Conservation (phyloP, 2,329 filamentous ascomycete species). For the Colletotrichum sojae region DNA sequence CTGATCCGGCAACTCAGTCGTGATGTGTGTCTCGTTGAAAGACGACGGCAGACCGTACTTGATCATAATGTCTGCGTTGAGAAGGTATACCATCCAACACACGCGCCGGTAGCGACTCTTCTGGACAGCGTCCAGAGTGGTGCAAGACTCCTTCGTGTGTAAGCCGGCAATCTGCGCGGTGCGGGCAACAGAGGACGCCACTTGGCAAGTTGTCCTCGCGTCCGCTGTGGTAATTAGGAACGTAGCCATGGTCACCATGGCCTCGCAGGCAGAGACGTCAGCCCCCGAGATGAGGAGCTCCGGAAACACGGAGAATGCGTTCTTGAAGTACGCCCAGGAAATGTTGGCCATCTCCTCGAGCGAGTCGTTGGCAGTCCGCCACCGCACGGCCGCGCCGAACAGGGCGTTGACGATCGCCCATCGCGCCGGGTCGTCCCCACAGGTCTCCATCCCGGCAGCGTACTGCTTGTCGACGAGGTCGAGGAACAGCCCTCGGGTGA, state of each 20-base stretch:
- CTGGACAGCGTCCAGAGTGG: not conserved
- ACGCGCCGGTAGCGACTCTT: slow-evolving; percentile 4
- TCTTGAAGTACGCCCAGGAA: slow-evolving; percentile 37
- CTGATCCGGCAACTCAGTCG: slow-evolving; percentile 20
- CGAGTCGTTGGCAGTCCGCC: slow-evolving; percentile 30
- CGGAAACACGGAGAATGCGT: slow-evolving; percentile 26
- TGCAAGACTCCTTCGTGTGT: slow-evolving; percentile 10
- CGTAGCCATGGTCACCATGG: slow-evolving; percentile 29
- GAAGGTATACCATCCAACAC: slow-evolving; percentile 29
- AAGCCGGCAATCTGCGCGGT: slow-evolving; percentile 20
- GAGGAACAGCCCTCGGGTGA: slow-evolving; percentile 16
- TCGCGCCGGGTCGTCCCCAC: slow-evolving; percentile 5
- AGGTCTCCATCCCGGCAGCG: not conserved
- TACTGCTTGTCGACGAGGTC: slow-evolving; percentile 14
- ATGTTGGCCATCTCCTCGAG: slow-evolving; percentile 7
- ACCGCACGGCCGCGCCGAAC: slow-evolving; percentile 24
- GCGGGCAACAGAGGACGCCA: slow-evolving; percentile 24
- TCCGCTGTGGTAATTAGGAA: slow-evolving; percentile 30
- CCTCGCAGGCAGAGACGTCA: slow-evolving; percentile 21
- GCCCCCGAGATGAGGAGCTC: slow-evolving; percentile 17
- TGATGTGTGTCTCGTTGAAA: not conserved
- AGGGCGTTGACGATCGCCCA: slow-evolving; percentile 26
- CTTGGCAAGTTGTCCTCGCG: slow-evolving; percentile 7
- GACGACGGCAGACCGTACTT: slow-evolving; percentile 24
- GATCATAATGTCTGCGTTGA: slow-evolving; percentile 22